Conservation (phyloP, 192 early-diverging fungal species). For the Gonapodya prolifera region DNA sequence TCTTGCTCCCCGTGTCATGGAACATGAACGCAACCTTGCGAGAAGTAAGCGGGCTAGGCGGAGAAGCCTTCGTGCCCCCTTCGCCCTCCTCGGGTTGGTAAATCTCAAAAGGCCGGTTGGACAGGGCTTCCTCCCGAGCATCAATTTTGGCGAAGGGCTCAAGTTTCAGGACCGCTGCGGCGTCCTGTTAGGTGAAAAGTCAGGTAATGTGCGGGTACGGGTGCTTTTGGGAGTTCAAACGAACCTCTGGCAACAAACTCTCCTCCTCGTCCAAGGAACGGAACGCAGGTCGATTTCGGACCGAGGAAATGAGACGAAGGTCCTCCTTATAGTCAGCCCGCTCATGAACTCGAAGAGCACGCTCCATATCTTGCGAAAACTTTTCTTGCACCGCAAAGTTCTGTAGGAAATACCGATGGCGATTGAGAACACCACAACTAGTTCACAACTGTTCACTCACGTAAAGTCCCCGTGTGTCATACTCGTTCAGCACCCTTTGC, state of each 20-base stretch:
- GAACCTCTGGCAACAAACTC: constrained; percentile 45
- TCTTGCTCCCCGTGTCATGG: too few species aligned
- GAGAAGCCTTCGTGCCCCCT: too few species aligned
- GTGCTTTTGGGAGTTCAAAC: background rate
- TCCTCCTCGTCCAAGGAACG: constrained; percentile 70
- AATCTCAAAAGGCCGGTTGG: constrained; percentile 16
- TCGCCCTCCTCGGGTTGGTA: constrained; percentile 13
- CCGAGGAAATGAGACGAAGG: constrained; percentile 21
- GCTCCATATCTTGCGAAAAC: constrained; percentile 72
- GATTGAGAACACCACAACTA: background rate
- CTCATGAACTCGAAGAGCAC: constrained; percentile 47
- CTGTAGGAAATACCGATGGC: too few species aligned
- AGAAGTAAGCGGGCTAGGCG: too few species aligned
- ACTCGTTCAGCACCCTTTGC: background rate
- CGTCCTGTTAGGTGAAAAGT: constrained; percentile 32
- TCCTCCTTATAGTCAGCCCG: background rate
- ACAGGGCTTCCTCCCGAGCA: constrained; percentile 20
- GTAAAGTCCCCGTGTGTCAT: constrained; percentile 23
- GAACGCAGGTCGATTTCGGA: constrained; percentile 61
- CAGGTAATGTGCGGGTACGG: background rate
- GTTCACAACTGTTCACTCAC: constrained; percentile 11
- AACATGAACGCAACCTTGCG: too few species aligned
- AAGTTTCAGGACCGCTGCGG: constrained; percentile 64
- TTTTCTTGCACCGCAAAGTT: constrained; percentile 37
- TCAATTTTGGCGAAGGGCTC: constrained; percentile 37